These are phyloP conservation scores for Sporisorium exsertum DNA, from an alignment of 1,284 basidiomycete species.

Conservation along the genomic window DNA sequence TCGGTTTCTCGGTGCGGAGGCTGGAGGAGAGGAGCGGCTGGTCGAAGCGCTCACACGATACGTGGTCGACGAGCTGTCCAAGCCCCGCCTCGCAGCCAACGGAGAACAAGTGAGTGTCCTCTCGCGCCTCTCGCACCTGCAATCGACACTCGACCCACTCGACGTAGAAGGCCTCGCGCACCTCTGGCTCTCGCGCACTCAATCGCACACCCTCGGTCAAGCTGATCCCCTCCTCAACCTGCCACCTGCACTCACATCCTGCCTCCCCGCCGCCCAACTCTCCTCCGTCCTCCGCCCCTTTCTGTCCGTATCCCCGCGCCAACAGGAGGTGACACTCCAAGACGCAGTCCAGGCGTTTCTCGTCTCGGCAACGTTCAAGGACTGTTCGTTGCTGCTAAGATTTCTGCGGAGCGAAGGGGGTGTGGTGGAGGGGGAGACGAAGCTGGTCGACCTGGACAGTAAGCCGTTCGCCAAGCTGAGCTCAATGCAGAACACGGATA, in stretches of 20 bases:
- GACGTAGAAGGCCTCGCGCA: constrained; percentile 81
- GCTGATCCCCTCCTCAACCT: background rate
- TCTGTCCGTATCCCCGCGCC: background rate
- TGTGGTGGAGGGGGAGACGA: constrained; percentile 8
- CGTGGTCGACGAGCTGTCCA: constrained; percentile 19
- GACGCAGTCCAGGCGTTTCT: constrained; percentile 73
- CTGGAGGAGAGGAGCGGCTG: background rate
- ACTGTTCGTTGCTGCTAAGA: constrained; percentile 86
- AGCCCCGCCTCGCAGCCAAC: background rate
- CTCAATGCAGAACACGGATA: constrained; percentile 82
- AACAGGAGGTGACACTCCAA: constrained; percentile 3
- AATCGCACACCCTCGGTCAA: constrained; percentile 25
- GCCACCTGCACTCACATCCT: constrained; percentile 3
- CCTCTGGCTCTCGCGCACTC: constrained; percentile 32
- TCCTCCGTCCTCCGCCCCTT: constrained; percentile 4
- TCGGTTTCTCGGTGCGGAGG: constrained; percentile 8
- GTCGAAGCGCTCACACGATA: constrained; percentile 6
- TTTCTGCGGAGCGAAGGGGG: constrained; percentile 26
- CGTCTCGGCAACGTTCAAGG: constrained; percentile 93
- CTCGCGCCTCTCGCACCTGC: constrained; percentile 75
- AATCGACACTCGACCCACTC: constrained; percentile 81
- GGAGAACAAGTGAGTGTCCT: constrained; percentile 70
- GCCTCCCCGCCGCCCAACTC: constrained; percentile 13
- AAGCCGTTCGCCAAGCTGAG: constrained; percentile 79
- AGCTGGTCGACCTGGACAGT: constrained; percentile 80